These are phyloP conservation scores for Aspergillus arachidicola DNA, from an alignment of 2,329 filamentous ascomycete genomes.

Conservation along the genomic window DNA sequence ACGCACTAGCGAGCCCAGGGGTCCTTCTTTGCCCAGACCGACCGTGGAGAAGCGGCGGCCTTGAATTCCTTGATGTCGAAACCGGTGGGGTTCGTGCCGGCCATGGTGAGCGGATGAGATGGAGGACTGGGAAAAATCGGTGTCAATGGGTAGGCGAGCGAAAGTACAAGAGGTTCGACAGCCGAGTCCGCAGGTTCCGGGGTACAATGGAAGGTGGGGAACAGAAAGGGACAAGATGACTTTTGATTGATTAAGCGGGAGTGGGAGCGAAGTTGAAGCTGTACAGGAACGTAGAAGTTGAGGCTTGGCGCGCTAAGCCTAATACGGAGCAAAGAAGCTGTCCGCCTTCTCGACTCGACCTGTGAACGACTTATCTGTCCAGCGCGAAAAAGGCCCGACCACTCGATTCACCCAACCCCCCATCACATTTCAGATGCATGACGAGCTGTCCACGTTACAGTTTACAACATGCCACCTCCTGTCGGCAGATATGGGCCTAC, in stretches of 20 bases:
- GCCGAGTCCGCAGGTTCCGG: constrained; percentile 17
- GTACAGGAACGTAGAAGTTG: constrained; percentile 18
- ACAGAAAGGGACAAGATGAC: neutral
- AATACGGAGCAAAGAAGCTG: constrained; percentile 22
- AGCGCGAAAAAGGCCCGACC: constrained; percentile 26
- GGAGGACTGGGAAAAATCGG: constrained; percentile 11
- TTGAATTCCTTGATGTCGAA: constrained; percentile 85
- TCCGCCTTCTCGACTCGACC: constrained; percentile 28
- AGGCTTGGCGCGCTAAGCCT: constrained; percentile 38
- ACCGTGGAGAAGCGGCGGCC: constrained; percentile 65
- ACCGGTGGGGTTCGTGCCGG: constrained; percentile 74
- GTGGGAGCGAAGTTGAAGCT: constrained; percentile 26
- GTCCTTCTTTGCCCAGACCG: constrained; percentile 54
- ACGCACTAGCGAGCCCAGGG: constrained; percentile 66
- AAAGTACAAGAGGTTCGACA: constrained; percentile 10
- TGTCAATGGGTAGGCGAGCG: constrained; percentile 12
- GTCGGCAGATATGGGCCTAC: constrained; percentile 61
- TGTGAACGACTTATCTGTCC: constrained; percentile 3
- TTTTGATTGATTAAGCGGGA: constrained; percentile 3
- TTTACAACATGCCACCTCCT: constrained; percentile 58
- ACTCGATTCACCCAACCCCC: constrained; percentile 10
- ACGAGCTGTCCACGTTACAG: constrained; percentile 15
- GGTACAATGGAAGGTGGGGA: constrained; percentile 13
- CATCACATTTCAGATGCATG: constrained; percentile 22
- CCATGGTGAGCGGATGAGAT: constrained; percentile 47